A percentile compares a stretch with the other conserved stretches of the same genome.
These are phyloP conservation scores for Xerocomus amazonicus DNA, from an alignment of 1,284 basidiomycete genomes.

Conservation along the genomic window DNA sequence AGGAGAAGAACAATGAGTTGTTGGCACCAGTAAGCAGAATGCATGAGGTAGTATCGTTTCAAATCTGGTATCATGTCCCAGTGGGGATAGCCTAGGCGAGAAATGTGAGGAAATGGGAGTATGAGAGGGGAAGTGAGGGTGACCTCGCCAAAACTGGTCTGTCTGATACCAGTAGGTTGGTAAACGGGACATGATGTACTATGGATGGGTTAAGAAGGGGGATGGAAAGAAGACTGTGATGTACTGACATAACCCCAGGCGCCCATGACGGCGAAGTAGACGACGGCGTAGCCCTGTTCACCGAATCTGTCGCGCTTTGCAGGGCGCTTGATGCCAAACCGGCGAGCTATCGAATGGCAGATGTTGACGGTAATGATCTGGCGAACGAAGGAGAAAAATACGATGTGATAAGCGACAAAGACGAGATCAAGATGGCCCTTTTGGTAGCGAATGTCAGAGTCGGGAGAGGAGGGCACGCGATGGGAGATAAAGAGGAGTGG, in stretches of 20 bases:
- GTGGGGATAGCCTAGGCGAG: slow-evolving; percentile 71
- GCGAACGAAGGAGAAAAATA: slow-evolving; percentile 90
- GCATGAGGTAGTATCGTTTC: slow-evolving; percentile 91
- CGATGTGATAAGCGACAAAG: slow-evolving; percentile 85
- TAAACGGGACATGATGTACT: slow-evolving; percentile 84
- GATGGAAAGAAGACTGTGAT: background rate
- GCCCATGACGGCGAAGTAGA: slow-evolving; percentile 77
- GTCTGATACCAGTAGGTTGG: slow-evolving; percentile 91
- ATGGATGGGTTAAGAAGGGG: background rate
- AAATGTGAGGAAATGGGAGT: background rate
- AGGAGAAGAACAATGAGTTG: slow-evolving; percentile 87
- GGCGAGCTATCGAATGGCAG: slow-evolving; percentile 67
- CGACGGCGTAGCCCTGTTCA: slow-evolving; percentile 85
- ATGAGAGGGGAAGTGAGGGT: slow-evolving; percentile 8
- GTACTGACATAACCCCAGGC: slow-evolving; percentile 72
- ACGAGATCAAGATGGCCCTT: slow-evolving; percentile 79
- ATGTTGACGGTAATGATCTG: slow-evolving; percentile 74
- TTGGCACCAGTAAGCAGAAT: slow-evolving; percentile 91
- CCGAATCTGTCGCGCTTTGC: slow-evolving; percentile 80
- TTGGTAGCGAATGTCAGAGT: slow-evolving; percentile 60
- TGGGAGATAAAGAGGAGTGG: slow-evolving; percentile 78
- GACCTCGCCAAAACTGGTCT: slow-evolving; percentile 79
- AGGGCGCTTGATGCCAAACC: slow-evolving; percentile 65
- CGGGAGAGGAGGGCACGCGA: slow-evolving; percentile 50
- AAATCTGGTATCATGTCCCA: slow-evolving; percentile 84